Percentiles rank a stretch among this genome's conserved stretches.
phyloP scores from a whole-genome alignment of 208 protist species.

The Balamuthia mandrillaris region DNA sequence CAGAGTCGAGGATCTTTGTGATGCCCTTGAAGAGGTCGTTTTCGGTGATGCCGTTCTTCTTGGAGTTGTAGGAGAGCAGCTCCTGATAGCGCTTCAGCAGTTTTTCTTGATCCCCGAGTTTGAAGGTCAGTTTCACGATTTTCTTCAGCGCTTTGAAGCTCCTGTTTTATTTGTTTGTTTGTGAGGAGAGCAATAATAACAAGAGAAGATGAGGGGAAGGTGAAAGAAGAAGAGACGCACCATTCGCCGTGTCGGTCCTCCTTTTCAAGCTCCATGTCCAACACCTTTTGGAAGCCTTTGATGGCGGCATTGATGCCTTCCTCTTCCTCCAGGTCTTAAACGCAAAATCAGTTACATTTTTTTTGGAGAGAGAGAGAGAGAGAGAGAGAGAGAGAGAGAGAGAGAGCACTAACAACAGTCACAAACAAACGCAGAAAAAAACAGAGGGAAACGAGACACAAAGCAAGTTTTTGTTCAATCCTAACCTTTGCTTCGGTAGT shows the following conservation, averaged over 20 bases:
- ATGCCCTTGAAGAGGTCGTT: constrained; percentile 80
- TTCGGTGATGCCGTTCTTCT: constrained; percentile 15
- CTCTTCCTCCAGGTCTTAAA: constrained; percentile 58
- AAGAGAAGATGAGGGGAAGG: no score
- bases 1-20: constrained; percentile 84
- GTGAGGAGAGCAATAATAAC: no score
- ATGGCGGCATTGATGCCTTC: constrained; percentile 74
- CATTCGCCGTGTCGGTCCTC: constrained; percentile 75
- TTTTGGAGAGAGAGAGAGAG: no score
- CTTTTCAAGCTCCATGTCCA: constrained; percentile 73
- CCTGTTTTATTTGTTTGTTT: no score
- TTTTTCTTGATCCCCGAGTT: constrained; percentile 74
- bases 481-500: constrained; percentile 77
- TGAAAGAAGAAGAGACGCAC: no score
- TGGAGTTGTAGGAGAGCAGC: constrained; percentile 62
- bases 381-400: no score
- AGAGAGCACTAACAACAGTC: no score
- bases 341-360: no score
- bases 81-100: constrained; percentile 78
- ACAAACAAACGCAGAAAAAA: no score
- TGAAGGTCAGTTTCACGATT: constrained; percentile 78
- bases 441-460: no score
- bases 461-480: no score
- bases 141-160: constrained; percentile 91
- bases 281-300: constrained; percentile 72